A percentile compares a stretch with the other conserved stretches of the same genome.
Conservation (phyloP, 345 rosid species). For the Citrus medica region DNA sequence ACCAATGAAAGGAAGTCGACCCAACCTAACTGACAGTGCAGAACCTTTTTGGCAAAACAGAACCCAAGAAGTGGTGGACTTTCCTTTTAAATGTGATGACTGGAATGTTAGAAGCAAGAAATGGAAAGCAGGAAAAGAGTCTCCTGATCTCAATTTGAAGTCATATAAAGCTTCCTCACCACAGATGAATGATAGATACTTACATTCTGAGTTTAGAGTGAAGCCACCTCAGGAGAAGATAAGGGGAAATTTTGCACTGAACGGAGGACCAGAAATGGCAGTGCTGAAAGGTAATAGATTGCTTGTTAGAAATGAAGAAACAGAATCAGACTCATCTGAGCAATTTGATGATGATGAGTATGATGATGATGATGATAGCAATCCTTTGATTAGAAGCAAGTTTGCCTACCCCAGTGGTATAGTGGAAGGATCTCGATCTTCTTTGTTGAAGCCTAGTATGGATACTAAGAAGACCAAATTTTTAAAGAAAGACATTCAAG, state of each 20-base stretch:
- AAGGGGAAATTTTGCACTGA: conserved; percentile 48
- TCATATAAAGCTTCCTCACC: conserved; percentile 51
- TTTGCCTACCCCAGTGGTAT: conserved; percentile 41
- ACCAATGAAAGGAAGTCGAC: conserved; percentile 46
- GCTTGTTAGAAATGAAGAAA: conserved; percentile 54
- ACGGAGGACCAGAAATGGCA: conserved; percentile 40
- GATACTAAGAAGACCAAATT: conserved; percentile 42
- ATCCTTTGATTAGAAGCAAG: conserved; percentile 47
- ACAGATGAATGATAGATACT: conserved; percentile 51
- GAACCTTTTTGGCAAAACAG: conserved; percentile 49
- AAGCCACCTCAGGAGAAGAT: conserved; percentile 54
- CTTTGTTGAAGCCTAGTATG: conserved; percentile 41
- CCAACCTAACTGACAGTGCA: conserved; percentile 37
- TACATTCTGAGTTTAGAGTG: conserved; percentile 50
- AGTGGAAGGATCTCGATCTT: conserved; percentile 42
- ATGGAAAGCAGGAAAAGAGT: conserved; percentile 52
- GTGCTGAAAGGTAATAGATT: conserved; percentile 44
- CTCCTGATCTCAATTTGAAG: conserved; percentile 50
- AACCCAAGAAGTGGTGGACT: conserved; percentile 48
- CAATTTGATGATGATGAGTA: conserved; percentile 52
- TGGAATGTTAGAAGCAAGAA: conserved; percentile 64
- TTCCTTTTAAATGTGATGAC: conserved; percentile 50
- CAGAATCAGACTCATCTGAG: conserved; percentile 83
- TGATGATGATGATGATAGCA: conserved; percentile 50
- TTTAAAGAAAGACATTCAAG: conserved; percentile 38